phyloP scores from a whole-genome alignment of 768 basidiomycete genomes.

The Boletales sp. region DNA sequence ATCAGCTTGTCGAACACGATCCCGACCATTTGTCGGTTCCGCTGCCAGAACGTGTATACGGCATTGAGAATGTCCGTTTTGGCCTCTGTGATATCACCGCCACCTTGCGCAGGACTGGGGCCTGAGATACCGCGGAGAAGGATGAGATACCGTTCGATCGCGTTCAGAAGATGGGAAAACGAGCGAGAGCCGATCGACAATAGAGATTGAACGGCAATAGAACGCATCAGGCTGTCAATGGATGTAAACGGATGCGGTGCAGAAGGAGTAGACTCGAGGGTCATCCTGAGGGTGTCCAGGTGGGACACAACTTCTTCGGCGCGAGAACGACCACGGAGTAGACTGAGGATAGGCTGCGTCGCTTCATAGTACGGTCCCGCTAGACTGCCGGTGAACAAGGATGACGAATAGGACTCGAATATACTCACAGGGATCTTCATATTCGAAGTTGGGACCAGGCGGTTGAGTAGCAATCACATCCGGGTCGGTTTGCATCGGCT shows the following conservation, averaged over 20 bases:
- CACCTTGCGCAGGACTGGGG: constrained; percentile 9
- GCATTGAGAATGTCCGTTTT: constrained; percentile 69
- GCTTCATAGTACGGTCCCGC: constrained; percentile 78
- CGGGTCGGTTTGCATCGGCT: constrained; percentile 67
- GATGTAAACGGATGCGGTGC: constrained; percentile 51
- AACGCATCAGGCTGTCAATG: constrained; percentile 64
- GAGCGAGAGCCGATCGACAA: constrained; percentile 91
- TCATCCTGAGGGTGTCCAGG: constrained; percentile 64
- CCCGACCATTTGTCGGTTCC: constrained; percentile 79
- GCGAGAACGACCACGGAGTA: constrained; percentile 78
- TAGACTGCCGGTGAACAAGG: constrained; percentile 25
- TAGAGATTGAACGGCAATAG: constrained; percentile 83
- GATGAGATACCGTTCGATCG: constrained; percentile 89
- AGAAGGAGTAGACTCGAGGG: constrained; percentile 53
- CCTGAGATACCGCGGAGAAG: constrained; percentile 62
- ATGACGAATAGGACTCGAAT: background rate
- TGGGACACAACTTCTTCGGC: constrained; percentile 76
- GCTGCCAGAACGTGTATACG: constrained; percentile 76
- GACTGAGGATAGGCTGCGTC: constrained; percentile 70
- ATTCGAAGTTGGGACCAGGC: constrained; percentile 78
- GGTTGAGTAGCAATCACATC: constrained; percentile 64
- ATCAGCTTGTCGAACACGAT: constrained; percentile 98
- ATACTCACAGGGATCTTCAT: constrained; percentile 69
- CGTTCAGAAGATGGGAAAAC: constrained; percentile 97
- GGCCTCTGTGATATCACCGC: constrained; percentile 48